Base-by-base conservation (phyloP, 768 basidiomycete species). In the Pisolithus microcarpus region DNA sequence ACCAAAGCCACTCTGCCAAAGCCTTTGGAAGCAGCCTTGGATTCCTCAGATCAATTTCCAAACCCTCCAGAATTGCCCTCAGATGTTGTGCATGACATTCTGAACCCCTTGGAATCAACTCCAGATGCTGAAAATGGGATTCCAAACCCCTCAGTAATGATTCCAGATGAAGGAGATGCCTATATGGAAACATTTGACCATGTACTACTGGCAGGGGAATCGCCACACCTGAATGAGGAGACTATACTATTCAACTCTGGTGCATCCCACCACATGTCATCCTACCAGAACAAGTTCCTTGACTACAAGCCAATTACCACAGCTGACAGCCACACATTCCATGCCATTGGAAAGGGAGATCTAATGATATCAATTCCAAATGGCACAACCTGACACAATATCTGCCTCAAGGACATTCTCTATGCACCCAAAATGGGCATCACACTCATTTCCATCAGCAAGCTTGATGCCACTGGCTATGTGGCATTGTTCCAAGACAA, bases 351-450 rank as follows among this genome's bases (percentile, higher is more conserved):
- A 23, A 23, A 23, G 21, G 21, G 21, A 23, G 52, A 60, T 19
- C 54, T 64, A n/a, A 7, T 58, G 1, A 48, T 67, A 23, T 23
- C 21, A 4, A 10, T 43, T 31, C 64, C 64, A 11, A 61, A 67
- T 39, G 59, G 43, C 9, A 54, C 39, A 2, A 31, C 8, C 1
- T 37, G 15, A 3, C 48, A 46, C 0, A 16, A 8, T 3, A 54
- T 63, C 3, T 28, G 9, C 5, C 44, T 46, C n/a, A 9, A 21
- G 7, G 31, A 46, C 15, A 9, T 46, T 5, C 48, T 65, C 13
- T 56, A 67, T 18, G 52, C 57, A 6, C 59, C 57, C 2, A 44
- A 51, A 4, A 55, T 60, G 36, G 61, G 50, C 8, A 50, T 55
- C 45, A 62, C 51, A 2, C 21, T 23, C 21, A 23, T 23, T 23